Percentiles rank a stretch among this genome's conserved stretches.
phyloP scores from a whole-genome alignment of 2,329 filamentous ascomycete species.

The Fusarium verrucosum region DNA sequence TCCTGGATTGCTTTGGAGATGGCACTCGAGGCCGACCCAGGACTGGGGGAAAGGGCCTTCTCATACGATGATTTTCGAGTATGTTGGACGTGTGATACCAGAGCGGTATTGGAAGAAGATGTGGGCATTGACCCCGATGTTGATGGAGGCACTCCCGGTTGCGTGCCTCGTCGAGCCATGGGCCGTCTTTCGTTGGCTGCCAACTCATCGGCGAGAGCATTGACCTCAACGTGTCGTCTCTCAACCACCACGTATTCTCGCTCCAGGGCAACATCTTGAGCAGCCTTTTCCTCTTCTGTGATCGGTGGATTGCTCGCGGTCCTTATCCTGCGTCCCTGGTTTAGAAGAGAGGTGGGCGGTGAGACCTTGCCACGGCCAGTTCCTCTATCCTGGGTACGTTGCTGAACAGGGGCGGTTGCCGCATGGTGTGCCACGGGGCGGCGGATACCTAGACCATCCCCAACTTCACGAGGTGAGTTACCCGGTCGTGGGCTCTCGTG shows the following conservation, averaged over 20 bases:
- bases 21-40: conserved; percentile 81
- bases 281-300: conserved; percentile 75
- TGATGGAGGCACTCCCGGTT: conserved; percentile 76
- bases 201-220: conserved; percentile 94
- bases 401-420: conserved; percentile 59
- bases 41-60: conserved; percentile 73
- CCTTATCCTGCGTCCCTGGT: conserved; percentile 46
- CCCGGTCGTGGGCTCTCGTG: conserved; percentile 46
- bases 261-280: conserved; percentile 89
- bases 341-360: conserved; percentile 47
- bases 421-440: conserved; percentile 58
- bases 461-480: conserved; percentile 58
- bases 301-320: conserved; percentile 44
- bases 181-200: conserved; percentile 79
- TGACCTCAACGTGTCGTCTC: conserved; percentile 94
- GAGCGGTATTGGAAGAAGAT: conserved; percentile 75
- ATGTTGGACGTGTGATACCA: conserved; percentile 77
- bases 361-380: conserved; percentile 40
- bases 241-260: conserved; percentile 96
- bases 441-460: conserved; percentile 63
- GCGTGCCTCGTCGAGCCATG: conserved; percentile 79
- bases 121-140: conserved; percentile 74
- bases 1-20: conserved; percentile 96
- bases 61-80: conserved; percentile 84
- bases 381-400: conserved; percentile 42